Conservation (phyloP, 2,329 filamentous ascomycete genomes). For the Neoascochyta sp. region DNA sequence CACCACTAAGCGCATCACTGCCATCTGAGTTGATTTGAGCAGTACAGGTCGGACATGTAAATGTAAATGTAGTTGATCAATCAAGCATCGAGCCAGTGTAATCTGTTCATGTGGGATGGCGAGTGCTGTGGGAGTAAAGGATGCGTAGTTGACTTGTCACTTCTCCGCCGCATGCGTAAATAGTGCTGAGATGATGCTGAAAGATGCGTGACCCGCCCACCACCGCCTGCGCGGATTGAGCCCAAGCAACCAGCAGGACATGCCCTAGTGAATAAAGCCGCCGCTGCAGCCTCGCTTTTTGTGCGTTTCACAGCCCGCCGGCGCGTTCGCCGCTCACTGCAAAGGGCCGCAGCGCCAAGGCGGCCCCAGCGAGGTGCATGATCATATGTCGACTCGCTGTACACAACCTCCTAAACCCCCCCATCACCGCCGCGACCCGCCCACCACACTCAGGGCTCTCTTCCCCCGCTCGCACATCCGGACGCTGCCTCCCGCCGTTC, state of each 20-base stretch:
- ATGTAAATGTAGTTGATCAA: conserved; percentile 41
- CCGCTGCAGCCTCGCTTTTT: no score
- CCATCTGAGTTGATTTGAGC: conserved; percentile 8
- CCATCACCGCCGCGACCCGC: conserved; percentile 29
- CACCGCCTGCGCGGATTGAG: no score
- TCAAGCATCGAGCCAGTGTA: conserved; percentile 24
- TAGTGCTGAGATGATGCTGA: no score
- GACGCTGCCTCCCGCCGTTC: conserved; percentile 21
- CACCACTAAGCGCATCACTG: conserved; percentile 69
- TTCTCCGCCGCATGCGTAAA: no score
- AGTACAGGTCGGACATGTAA: conserved; percentile 30
- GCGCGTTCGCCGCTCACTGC: neutral
- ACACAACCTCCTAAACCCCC: conserved; percentile 19
- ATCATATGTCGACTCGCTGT: conserved; percentile 16
- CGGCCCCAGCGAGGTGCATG: conserved; percentile 11
- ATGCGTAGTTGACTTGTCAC: no score
- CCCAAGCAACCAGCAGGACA: no score
- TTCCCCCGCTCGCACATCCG: conserved; percentile 20
- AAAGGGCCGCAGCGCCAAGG: conserved; percentile 18
- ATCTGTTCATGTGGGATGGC: conserved; percentile 2
- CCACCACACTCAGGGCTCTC: conserved; percentile 27
- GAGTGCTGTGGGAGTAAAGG: conserved; percentile 5
- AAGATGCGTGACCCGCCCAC: no score
- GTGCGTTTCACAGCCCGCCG: conserved; percentile 1
- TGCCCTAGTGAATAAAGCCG: no score